Base-by-base conservation (phyloP, 495 filamentous ascomycete genomes). In the Penicillium coprophilum region DNA sequence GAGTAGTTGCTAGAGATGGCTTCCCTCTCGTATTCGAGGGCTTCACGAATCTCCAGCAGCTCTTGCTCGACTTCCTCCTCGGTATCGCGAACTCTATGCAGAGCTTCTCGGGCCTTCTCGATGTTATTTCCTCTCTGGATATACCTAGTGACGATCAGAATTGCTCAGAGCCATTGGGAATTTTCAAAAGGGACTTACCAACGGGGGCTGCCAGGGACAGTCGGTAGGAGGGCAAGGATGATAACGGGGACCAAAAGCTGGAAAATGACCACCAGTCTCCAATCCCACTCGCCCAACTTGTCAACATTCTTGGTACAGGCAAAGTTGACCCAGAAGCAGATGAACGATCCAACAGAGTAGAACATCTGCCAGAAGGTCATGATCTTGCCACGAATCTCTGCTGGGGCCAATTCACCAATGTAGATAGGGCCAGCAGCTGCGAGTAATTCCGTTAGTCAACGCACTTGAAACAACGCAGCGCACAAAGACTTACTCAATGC, bases 281-380 rank as follows among this genome's bases (percentile, higher is more conserved):
- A 84, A 59, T 85, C 81, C 82, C 83, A 85, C 53, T 86, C 75
- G 9, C 81, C 81, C 13, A 86, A 71, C 34, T 58, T 68, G n/a
- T 62, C 56, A 40, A 67, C 66, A 64, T 85, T 67, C 52, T 83
- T 69, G 24, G 74, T 77, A 69, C 80, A 79, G 6, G 75, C 82
- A 57, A 80, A 86, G 58, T 78, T 78, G 48, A 86, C 78, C 81
- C 80, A 83, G 73, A 80, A 84, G 60, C 82, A 84, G 60, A 86
- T 82, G 67, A 85, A 85, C 28, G 79, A 80, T 23, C 82, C 82
- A 28, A 85, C 83, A 24, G 75, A 80, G 71, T 85, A 86, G 68
- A 85, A 85, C 71, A 84, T 82, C 68, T 86, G 82, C 83, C 82
- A 86, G 59, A 85, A 83, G n/a, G 80, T 79, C 83, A 86, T 84